Conservation (phyloP, 306 rosid species). For the Dryas octopetala region DNA sequence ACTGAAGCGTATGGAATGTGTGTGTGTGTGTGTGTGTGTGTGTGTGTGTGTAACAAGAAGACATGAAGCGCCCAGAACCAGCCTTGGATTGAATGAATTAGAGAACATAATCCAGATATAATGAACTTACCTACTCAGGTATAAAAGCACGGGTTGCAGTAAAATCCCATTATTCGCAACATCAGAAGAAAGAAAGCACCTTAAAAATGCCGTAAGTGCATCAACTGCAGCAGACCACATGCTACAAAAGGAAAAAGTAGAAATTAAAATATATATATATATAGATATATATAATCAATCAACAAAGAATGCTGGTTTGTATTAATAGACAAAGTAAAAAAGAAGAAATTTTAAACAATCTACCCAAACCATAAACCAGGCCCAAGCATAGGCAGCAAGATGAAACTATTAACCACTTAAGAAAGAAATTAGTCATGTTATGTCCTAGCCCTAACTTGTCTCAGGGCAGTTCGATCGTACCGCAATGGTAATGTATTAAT, state of each 20-base stretch:
- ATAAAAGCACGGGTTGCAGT: conserved; percentile 89
- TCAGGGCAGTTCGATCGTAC: neutral
- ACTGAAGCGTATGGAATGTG: conserved; percentile 8
- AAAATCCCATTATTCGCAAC: conserved; percentile 55
- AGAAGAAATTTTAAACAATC: neutral
- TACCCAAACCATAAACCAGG: conserved; percentile 1
- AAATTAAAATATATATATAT: neutral
- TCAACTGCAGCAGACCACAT: conserved; percentile 95
- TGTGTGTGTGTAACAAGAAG: neutral
- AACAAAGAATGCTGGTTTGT: neutral
- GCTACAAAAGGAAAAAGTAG: conserved; percentile 45
- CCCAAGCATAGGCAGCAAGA: neutral
- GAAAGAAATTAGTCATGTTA: neutral
- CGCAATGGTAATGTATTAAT: neutral
- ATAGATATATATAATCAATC: conserved; percentile 2
- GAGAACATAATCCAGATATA: neutral
- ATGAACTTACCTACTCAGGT: conserved; percentile 76
- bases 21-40: neutral
- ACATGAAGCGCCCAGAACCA: neutral
- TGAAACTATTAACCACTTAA: neutral
- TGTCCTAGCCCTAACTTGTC: neutral
- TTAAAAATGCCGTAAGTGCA: conserved; percentile 83
- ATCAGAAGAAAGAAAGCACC: conserved; percentile 67
- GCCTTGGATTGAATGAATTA: neutral
- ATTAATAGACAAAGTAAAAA: neutral